Base-by-base conservation (phyloP, 2,329 filamentous ascomycete species). In the Zymoseptoria ardabiliae region DNA sequence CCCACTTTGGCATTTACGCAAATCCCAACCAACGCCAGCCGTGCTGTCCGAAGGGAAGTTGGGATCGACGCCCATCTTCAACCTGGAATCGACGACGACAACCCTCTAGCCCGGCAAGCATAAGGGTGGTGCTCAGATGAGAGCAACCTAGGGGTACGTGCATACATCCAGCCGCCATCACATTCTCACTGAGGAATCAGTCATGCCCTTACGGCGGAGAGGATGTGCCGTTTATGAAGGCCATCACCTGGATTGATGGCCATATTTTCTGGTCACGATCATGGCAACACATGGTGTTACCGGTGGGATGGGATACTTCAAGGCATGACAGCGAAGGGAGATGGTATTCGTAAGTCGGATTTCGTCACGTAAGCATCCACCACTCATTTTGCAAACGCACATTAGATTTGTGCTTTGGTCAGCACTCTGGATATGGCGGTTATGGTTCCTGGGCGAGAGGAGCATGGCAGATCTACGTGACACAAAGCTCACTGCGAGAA, bases 221-320 rank as follows among this genome's bases (percentile, higher is more conserved):
- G 57, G 85, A 89, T 58, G 70, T 76, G 0, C 76, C 79, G 0
- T 89, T 90, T 62, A 87, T 89, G 84, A 68, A 79, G 58, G 84
- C 85, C 0, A 67, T 90, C 2, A 73, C 80, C 0, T 72, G 83
- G 84, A 0, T 64, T 88, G 13, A 78, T 84, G 51, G 83, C 75
- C 0, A 66, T 87, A 4, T 86, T 88, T 70, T 80, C 78, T 4
- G 87, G 85, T 0, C 87, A 90, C 62, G 85, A 89, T 63, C 56
- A 90, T 62, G 71, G 71, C 5, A 66, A 71, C 50, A 68, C 64
- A 2, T 73, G 71, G 71, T 73, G 71, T 58, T 70, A 67, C 59
- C 69, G 67, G 25, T 73, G 71, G 71, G 56, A 69, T 35, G 22
- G 50, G 9, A 56, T 57, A 8, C 55, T 72, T 0, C 65, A 67